These are phyloP conservation scores for Carallia pectinifolia DNA, from an alignment of 345 rosid genomes.

Conservation along the genomic window DNA sequence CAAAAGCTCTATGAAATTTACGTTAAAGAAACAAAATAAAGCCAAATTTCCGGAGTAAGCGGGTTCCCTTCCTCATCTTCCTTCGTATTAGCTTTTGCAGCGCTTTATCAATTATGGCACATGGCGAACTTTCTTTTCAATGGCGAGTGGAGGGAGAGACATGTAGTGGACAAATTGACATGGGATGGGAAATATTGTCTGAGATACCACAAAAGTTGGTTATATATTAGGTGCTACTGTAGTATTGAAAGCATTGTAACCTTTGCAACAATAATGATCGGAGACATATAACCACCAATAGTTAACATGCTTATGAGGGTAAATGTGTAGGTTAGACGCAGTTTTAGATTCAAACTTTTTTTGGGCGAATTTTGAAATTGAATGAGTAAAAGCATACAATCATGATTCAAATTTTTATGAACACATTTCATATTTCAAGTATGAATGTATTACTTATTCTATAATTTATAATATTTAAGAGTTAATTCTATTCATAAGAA, in stretches of 20 bases:
- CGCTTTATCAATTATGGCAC: constrained; percentile 6
- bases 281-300: too few relatives aligned
- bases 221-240: not conserved
- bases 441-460: too few relatives aligned
- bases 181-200: not conserved
- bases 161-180: not conserved
- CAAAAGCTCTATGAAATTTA: constrained; percentile 1
- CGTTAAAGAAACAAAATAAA: constrained; percentile 9
- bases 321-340: too few relatives aligned
- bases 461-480: too few relatives aligned
- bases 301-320: too few relatives aligned
- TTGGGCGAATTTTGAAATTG: too few relatives aligned
- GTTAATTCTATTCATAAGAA: too few relatives aligned
- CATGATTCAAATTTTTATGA: too few relatives aligned
- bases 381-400: too few relatives aligned
- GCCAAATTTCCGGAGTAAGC: not conserved
- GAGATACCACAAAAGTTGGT: not conserved
- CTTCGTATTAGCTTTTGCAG: not conserved
- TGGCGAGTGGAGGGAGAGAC: not conserved
- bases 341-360: too few relatives aligned
- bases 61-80: not conserved
- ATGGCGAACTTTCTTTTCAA: constrained; percentile 1
- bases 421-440: too few relatives aligned
- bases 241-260: not conserved
- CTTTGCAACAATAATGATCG: too few relatives aligned